These are phyloP conservation scores for Debaryomyces sp. DNA, from an alignment of 1,139 yeast genomes.

Conservation along the genomic window DNA sequence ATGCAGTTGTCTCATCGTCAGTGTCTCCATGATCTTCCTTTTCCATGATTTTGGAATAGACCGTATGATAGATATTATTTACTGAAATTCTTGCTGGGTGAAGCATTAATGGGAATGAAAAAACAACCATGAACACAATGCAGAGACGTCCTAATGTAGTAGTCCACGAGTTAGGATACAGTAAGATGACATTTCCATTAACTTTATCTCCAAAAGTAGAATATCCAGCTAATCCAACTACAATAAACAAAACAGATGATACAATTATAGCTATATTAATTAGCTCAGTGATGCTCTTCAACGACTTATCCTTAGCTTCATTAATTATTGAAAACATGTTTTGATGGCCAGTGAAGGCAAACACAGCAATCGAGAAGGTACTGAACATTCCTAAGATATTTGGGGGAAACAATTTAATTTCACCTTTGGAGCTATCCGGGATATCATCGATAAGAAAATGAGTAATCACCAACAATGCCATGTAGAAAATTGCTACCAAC, in stretches of 20 bases:
- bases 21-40: slow-evolving; percentile 5
- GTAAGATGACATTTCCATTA: slow-evolving; percentile 79
- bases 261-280: slow-evolving; percentile 53
- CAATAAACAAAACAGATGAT: slow-evolving; percentile 36
- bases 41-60: slow-evolving; percentile 15
- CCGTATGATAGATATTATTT: slow-evolving; percentile 70
- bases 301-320: slow-evolving; percentile 57
- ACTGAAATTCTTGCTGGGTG: slow-evolving; percentile 90
- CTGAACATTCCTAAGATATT: slow-evolving; percentile 64
- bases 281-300: slow-evolving; percentile 53
- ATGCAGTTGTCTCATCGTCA: slow-evolving; percentile 14
- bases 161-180: slow-evolving; percentile 52
- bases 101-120: slow-evolving; percentile 89
- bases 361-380: slow-evolving; percentile 52
- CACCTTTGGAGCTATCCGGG: slow-evolving; percentile 52
- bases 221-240: slow-evolving; percentile 48
- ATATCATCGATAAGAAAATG: slow-evolving; percentile 46
- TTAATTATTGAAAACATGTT: slow-evolving; percentile 53
- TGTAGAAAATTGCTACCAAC: slow-evolving; percentile 42
- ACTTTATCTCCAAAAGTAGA: slow-evolving; percentile 47
- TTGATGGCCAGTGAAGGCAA: slow-evolving; percentile 54
- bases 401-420: slow-evolving; percentile 58
- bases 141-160: slow-evolving; percentile 72
- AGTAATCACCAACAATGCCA: slow-evolving; percentile 38
- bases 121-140: slow-evolving; percentile 78